phyloP scores from a whole-genome alignment of 331 rosid species.

The Quercus phellos region DNA sequence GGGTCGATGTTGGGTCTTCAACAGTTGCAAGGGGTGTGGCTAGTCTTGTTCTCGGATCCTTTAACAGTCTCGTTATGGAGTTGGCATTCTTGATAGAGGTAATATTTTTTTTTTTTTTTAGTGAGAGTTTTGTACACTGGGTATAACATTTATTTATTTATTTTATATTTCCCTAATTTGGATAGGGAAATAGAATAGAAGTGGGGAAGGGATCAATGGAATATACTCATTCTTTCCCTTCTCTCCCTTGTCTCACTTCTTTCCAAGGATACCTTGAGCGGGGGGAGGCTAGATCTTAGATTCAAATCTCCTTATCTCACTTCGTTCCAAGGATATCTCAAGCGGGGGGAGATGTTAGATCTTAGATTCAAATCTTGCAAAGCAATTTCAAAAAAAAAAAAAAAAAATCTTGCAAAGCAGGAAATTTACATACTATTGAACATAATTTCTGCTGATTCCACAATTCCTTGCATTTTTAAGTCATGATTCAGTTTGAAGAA shows the following conservation, averaged over 20 bases:
- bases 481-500: too few species aligned
- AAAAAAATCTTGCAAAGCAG: background rate
- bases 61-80: conserved; percentile 40
- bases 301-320: background rate
- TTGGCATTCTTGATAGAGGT: conserved; percentile 49
- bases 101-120: background rate
- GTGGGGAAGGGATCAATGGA: too few species aligned
- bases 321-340: too few species aligned
- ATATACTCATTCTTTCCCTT: too few species aligned
- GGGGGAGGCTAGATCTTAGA: background rate
- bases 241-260: too few species aligned
- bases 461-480: too few species aligned
- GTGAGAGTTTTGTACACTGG: too few species aligned
- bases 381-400: background rate
- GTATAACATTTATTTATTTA: too few species aligned
- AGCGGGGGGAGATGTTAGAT: background rate
- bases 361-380: background rate
- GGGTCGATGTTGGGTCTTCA: conserved; percentile 41
- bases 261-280: too few species aligned
- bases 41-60: conserved; percentile 39
- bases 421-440: background rate
- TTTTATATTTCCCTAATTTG: too few species aligned
- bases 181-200: too few species aligned
- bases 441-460: background rate
- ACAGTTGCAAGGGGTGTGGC: conserved; percentile 49